Base-by-base conservation (phyloP, 1,284 basidiomycete species). In the Trichosporon ovoides region DNA sequence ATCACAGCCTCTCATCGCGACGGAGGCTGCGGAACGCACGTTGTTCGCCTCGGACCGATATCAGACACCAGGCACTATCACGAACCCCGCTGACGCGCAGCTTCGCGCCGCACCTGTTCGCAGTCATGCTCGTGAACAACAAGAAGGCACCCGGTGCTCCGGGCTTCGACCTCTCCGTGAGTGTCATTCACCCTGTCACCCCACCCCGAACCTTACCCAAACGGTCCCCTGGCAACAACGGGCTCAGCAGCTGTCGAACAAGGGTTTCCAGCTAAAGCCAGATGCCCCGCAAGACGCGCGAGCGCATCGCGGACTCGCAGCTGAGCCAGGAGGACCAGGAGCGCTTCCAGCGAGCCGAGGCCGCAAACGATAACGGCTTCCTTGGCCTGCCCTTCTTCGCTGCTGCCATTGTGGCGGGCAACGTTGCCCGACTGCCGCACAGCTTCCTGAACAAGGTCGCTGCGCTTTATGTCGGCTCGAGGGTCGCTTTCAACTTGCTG, bases 221-320 rank as follows among this genome's bases (percentile, higher is more conserved):
- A n/a, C n/a, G n/a, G n/a, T n/a, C n/a, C n/a, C n/a, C n/a, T n/a
- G n/a, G n/a, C n/a, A n/a, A n/a, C n/a, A n/a, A n/a, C n/a, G n/a
- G n/a, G n/a, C n/a, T n/a, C n/a, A n/a, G n/a, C n/a, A n/a, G n/a
- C n/a, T n/a, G n/a, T n/a, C n/a, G n/a, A n/a, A n/a, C n/a, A n/a
- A n/a, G n/a, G n/a, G n/a, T n/a, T n/a, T n/a, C n/a, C n/a, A n/a
- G n/a, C n/a, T n/a, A n/a, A n/a, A n/a, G n/a, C n/a, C 48, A 64
- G 63, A 56, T 54, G 52, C 63, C 77, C 49, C 88, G 85, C 74
- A 89, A 94, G 71, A 89, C 95, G 68, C 96, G 96, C 74, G 89
- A 55, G 34, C 7, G 89, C 57, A 93, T 91, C 12, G 87, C 89
- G 70, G 89, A 87, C n/a, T 88, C 94, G 63, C 83, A 87, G 70